Evolutionary conservation across 108 stramenopile genomes (phyloP).

Genomic region (Fistulifera pelliculosa): DNA sequence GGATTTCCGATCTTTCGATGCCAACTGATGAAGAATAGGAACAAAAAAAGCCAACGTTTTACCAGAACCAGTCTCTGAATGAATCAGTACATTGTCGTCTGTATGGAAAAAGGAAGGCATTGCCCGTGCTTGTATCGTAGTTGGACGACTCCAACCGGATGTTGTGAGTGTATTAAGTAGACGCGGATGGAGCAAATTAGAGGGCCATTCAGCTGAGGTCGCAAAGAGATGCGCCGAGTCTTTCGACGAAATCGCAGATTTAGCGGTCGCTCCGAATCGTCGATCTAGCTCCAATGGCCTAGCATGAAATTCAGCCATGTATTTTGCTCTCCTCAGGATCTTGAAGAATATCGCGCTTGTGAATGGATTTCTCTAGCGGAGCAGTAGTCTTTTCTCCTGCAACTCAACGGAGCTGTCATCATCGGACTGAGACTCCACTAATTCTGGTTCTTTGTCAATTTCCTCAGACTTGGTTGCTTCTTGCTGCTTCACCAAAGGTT

Average conservation of each 20-base stretch:
- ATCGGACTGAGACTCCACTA: no score
- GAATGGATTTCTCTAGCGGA: no score
- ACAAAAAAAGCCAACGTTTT: constrained; percentile 84
- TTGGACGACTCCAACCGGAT: constrained; percentile 36
- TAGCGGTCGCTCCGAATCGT: constrained; percentile 32
- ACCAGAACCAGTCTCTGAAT: constrained; percentile 87
- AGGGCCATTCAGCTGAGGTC: constrained; percentile 18
- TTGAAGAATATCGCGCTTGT: background rate
- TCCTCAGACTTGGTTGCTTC: no score
- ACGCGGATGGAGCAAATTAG: constrained; percentile 32
- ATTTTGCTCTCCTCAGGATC: constrained; percentile 50
- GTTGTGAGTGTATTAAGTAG: constrained; percentile 9
- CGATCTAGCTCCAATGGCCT: constrained; percentile 79
- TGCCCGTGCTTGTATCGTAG: constrained; percentile 53
- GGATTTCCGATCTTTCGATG: constrained; percentile 7
- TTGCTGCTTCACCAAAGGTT: no score
- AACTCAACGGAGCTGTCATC: no score
- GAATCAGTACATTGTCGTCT: constrained; percentile 63
- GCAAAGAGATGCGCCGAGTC: constrained; percentile 29
- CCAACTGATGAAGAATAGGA: constrained; percentile 63
- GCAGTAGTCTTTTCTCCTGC: no score
- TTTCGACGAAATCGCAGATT: constrained; percentile 20
- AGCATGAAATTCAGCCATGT: constrained; percentile 76
- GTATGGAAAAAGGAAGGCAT: constrained; percentile 19
- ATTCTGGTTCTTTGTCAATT: no score